Percentiles rank a stretch among this genome's conserved stretches.
Evolutionary conservation across 176 grass and related monocot species (phyloP).

Genomic region (Carex pumila): DNA sequence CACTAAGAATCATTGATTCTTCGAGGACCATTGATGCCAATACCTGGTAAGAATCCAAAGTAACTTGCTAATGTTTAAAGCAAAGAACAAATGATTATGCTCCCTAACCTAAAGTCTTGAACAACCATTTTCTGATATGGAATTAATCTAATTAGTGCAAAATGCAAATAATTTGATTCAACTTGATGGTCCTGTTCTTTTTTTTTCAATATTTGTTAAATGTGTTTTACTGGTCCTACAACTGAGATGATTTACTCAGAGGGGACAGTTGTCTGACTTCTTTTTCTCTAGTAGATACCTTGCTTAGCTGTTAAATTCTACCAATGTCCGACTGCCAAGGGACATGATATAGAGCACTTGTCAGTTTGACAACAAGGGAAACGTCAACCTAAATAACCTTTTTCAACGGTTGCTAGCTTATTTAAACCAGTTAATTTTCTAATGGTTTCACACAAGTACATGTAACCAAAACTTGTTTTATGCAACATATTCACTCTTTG

Average conservation of each 20-base stretch:
- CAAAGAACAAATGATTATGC: background rate
- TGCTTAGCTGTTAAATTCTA: background rate
- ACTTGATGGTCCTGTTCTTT: background rate
- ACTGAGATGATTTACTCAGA: background rate
- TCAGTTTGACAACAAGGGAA: background rate
- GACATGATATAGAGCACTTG: background rate
- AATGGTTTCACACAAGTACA: background rate
- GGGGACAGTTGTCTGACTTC: background rate
- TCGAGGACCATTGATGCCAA: too few species aligned
- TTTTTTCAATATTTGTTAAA: background rate
- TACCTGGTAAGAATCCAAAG: too few species aligned
- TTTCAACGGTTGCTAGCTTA: background rate
- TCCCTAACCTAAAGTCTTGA: background rate
- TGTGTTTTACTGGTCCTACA: background rate
- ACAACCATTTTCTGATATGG: background rate
- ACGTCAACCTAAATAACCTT: background rate
- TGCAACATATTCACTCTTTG: background rate
- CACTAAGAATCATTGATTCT: too few species aligned
- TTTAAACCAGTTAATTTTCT: background rate
- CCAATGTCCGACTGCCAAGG: background rate
- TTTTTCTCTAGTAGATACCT: background rate
- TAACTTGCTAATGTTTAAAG: too few species aligned
- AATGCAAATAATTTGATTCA: background rate
- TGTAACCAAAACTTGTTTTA: background rate
- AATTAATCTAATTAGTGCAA: background rate